These are phyloP conservation scores for Apiospora hydei DNA, from an alignment of 2,329 filamentous ascomycete genomes.

Conservation along the genomic window DNA sequence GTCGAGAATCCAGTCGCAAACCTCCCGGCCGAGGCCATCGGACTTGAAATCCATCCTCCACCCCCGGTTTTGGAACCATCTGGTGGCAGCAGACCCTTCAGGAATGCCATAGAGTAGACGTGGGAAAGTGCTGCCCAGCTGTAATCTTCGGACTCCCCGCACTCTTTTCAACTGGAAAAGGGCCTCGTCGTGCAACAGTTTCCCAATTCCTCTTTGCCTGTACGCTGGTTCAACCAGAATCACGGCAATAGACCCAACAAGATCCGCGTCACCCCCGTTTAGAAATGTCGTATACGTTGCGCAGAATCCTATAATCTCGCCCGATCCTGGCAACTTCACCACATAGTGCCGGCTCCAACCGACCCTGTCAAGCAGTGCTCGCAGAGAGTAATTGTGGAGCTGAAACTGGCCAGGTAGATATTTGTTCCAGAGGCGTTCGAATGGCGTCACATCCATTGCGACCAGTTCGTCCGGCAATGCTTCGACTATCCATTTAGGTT, in stretches of 20 bases:
- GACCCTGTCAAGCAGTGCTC: constrained; percentile 57
- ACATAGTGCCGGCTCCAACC: constrained; percentile 66
- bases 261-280: constrained; percentile 57
- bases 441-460: constrained; percentile 42
- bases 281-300: constrained; percentile 66
- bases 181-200: constrained; percentile 60
- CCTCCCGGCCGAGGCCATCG: constrained; percentile 56
- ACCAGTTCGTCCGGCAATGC: constrained; percentile 50
- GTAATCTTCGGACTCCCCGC: constrained; percentile 59
- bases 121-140: constrained; percentile 66
- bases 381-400: constrained; percentile 51
- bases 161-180: constrained; percentile 56
- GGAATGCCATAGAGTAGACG: constrained; percentile 64
- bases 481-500: constrained; percentile 51
- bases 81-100: constrained; percentile 47
- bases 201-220: constrained; percentile 59
- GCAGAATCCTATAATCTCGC: constrained; percentile 62
- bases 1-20: constrained; percentile 61
- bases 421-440: constrained; percentile 56
- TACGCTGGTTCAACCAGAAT: constrained; percentile 59
- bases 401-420: constrained; percentile 55
- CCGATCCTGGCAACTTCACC: constrained; percentile 55
- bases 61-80: constrained; percentile 62
- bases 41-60: constrained; percentile 56
- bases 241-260: constrained; percentile 63